A percentile compares a stretch with the other conserved stretches of the same genome.
Conservation (phyloP, 257 asterid genomes). For the Petunia axillaris region DNA sequence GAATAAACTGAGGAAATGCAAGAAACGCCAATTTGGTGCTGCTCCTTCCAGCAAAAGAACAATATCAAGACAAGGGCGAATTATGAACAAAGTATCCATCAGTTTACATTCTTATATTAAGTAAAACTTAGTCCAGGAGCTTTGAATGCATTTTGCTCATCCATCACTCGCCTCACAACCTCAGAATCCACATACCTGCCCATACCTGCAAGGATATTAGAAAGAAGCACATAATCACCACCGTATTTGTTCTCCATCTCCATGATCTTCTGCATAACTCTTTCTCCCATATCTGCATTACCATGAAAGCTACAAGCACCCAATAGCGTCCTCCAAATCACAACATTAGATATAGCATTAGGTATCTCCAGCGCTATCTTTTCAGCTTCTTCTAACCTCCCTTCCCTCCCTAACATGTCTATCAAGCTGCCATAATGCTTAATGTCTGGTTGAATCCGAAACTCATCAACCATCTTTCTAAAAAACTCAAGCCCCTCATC, state of each 20-base stretch:
- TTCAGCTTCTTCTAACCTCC: conserved; percentile 83
- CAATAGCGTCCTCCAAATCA: conserved; percentile 76
- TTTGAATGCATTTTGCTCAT: conserved; percentile 50
- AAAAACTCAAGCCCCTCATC: conserved; percentile 66
- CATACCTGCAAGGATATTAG: conserved; percentile 63
- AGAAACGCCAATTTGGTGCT: conserved; percentile 5
- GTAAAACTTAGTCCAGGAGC: conserved; percentile 56
- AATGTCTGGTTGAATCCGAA: conserved; percentile 46
- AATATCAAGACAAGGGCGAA: background rate
- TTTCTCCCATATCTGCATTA: conserved; percentile 66
- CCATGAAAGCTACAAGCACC: conserved; percentile 79
- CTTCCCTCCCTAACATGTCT: conserved; percentile 84
- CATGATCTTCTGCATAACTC: conserved; percentile 55
- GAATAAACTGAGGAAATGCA: background rate
- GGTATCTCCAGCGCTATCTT: conserved; percentile 57
- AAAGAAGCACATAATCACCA: conserved; percentile 75
- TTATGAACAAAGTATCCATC: background rate
- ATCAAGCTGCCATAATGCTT: conserved; percentile 72
- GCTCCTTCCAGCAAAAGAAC: background rate
- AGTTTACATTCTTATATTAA: conserved; percentile 23
- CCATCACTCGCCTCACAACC: conserved; percentile 58
- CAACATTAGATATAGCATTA: conserved; percentile 44
- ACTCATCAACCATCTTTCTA: conserved; percentile 54
- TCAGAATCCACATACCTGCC: conserved; percentile 74
- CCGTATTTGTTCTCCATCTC: conserved; percentile 66